A percentile compares a stretch with the other conserved stretches of the same genome.
phyloP scores from a whole-genome alignment of 805 yeast species.

The Pichia ethanolica region DNA sequence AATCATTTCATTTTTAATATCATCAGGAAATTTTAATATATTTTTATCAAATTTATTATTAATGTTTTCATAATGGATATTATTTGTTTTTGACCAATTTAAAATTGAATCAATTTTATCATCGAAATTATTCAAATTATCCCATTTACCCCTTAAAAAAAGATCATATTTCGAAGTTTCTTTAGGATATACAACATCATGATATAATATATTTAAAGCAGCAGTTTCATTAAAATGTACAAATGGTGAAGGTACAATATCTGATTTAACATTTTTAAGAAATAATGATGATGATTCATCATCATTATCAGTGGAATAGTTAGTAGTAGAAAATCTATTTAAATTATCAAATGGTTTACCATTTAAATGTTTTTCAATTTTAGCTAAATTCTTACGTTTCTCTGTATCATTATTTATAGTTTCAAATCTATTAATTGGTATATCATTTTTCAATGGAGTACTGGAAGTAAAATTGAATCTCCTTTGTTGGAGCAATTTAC shows the following conservation, averaged over 20 bases:
- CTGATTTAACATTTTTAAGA: constrained; percentile 1
- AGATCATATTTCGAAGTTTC: constrained; percentile 10
- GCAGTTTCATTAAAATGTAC: constrained; percentile 9
- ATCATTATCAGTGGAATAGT: not conserved
- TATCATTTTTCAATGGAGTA: no score
- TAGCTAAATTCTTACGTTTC: not conserved
- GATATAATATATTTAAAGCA: constrained; percentile 12
- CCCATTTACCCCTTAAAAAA: constrained; percentile 15
- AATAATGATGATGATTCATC: not conserved
- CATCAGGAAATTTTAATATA: constrained; percentile 5
- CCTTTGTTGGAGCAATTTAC: no score
- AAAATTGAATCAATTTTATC: not conserved
- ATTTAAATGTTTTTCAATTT: not conserved
- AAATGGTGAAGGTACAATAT: constrained; percentile 9
- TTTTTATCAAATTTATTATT: not conserved
- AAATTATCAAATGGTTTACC: constrained; percentile 7
- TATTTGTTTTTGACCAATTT: not conserved
- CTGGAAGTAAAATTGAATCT: constrained; percentile 1
- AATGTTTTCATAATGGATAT: not conserved
- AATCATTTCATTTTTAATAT: not conserved
- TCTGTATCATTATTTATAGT: not conserved
- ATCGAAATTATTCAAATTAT: not conserved
- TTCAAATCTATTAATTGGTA: not conserved
- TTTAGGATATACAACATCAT: not conserved
- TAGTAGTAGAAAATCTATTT: not conserved